Base-by-base conservation (phyloP, 75 land plant genomes). In the Pinus tabuliformis region DNA sequence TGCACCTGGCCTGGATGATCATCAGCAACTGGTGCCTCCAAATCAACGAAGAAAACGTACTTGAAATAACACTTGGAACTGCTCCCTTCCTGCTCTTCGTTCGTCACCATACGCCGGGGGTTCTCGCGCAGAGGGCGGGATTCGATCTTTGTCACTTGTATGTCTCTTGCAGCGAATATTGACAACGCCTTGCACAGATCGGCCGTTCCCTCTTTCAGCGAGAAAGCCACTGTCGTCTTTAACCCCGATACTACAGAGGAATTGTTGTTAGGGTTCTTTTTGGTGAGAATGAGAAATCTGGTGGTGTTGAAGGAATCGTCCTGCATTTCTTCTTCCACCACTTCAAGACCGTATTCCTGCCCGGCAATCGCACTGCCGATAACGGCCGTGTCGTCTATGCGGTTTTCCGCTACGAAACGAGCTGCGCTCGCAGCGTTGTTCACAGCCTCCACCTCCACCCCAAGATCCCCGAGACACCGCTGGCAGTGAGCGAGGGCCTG, bases 211-310 rank as follows among this genome's bases (percentile, higher is more conserved):
- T 75, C 79, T 30, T 54, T 24, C 66, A 85, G 81, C 8, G 86
- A 56, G 54, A 85, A 78, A 1, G 82, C 86, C 57, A 85, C 65
- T 22, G 74, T 81, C 49, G 84, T 85, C 78, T 85, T 85, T 11
- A 11, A n/a, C 61, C 61, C 61, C 0, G 61, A 4, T n/a, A 42
- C 6, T 5, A 5, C 45, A 42, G 45, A 42, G 6, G 45, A 42
- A 6, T 42, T 42, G 6, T 42, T 42, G 5, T 42, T 42, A 6
- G 22, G 15, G 7, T 28, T 15, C 7, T 20, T 13, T 15, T 76
- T 28, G 12, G 49, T 79, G 0, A 84, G 80, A 61, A 81, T 74
- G 6, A 81, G 58, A 72, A 84, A 84, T 36, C 83, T 57, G 28
- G 78, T 84, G 36, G 45, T 22, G 36, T 84, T 84, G 13, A 20